Evolutionary conservation across 148 eudicot species (phyloP), one percentile per base, ranked within the genome.

Genomic region (Cornus suecica): DNA sequence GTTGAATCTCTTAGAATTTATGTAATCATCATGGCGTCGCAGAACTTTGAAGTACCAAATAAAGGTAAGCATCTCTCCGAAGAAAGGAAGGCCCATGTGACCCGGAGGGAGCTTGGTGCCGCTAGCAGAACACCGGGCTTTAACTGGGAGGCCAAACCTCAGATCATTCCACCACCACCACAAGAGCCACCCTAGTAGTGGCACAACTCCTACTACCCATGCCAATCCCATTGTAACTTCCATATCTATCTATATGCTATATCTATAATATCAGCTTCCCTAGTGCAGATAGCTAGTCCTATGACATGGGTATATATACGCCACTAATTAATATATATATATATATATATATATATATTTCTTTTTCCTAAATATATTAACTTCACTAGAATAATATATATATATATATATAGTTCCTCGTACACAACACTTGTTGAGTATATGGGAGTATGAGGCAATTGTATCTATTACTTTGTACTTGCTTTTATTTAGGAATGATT

Each of bases 21-120:
- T 87, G 66, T 66, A 85, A 29, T 79, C 84, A 25, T 87, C 85
- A 14, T 87, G 87, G 14, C 79, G 85, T 26, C 81, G 70, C 8
- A 75, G 29, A 30, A 81, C 0, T 24, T 80, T 85, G 58, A 83
- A 87, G 70, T 83, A 81, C 83, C 85, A 83, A 15, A 81, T 72
- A 66, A 85, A 81, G 2, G 65, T 24, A 29, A 74, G 74, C 86
- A 80, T 41, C 62, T 83, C 86, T 27, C 83, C 86, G 1, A 80
- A 14, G 58, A 76, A 42, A 8, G 86, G 83, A 24, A 83, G 14
- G 7, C 86, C 86, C 83, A 83, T 83, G 67, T 73, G 15, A 22
- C 86, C 86, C 0, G 86, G 82, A 41, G 86, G 86, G 2, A 83
- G 86, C 45, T 72, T 76, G 16, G 71, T 23, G 41, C 78, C 77